phyloP scores from a whole-genome alignment of 169 alveolate genomes.

The Toxoplasma gondii region DNA sequence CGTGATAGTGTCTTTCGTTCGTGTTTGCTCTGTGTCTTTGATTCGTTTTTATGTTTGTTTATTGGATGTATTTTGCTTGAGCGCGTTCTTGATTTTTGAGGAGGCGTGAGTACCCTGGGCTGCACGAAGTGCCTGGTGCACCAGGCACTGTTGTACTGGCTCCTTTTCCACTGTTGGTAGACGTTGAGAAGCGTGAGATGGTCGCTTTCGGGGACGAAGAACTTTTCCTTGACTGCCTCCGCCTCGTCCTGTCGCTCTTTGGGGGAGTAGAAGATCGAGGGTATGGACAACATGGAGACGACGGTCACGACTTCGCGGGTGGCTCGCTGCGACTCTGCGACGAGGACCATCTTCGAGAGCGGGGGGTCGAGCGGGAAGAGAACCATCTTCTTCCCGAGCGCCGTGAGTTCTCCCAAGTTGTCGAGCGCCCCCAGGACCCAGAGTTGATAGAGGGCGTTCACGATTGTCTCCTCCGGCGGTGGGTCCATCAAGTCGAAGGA shows the following conservation, averaged over 20 bases:
- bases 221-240: conserved; percentile 97
- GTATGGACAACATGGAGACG: conserved; percentile 98
- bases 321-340: conserved; percentile 90
- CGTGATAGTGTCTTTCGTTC: no score
- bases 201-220: conserved; percentile 99
- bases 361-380: conserved; percentile 99
- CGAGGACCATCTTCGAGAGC: conserved; percentile 95
- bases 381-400: conserved; percentile 96
- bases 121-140: conserved; percentile 92
- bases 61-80: background rate
- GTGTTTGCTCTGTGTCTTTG: no score
- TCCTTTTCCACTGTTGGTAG: conserved; percentile 97
- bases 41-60: no score
- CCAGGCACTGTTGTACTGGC: conserved; percentile 92
- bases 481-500: conserved; percentile 99
- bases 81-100: background rate
- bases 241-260: conserved; percentile 96
- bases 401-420: conserved; percentile 86
- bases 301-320: conserved; percentile 95
- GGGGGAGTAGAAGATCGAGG: conserved; percentile 97
- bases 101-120: conserved; percentile 87
- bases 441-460: conserved; percentile 91
- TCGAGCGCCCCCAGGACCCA: conserved; percentile 89
- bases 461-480: conserved; percentile 89
- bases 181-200: conserved; percentile 98